phyloP scores from a whole-genome alignment of 306 rosid species.

The Dryas alaskensis region DNA sequence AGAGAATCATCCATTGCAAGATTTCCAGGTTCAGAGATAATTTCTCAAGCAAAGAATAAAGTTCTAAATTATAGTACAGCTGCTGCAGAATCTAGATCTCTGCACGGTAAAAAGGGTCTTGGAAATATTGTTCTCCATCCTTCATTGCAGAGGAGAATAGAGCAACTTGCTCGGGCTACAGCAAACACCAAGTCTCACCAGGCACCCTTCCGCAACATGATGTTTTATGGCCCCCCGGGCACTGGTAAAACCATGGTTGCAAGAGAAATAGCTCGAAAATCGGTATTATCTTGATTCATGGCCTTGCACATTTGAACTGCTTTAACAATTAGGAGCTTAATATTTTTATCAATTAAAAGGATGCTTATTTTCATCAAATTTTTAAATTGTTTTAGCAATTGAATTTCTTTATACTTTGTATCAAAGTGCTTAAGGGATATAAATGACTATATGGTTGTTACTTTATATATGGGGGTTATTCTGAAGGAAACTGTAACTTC shows the following conservation, averaged over 20 bases:
- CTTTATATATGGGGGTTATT: neutral
- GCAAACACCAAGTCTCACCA: constrained; percentile 89
- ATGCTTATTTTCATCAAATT: neutral
- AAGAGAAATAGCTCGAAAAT: constrained; percentile 89
- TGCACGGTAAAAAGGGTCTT: constrained; percentile 55
- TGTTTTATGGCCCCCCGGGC: constrained; percentile 97
- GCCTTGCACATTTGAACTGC: neutral
- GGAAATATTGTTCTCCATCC: constrained; percentile 88
- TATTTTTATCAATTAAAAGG: neutral
- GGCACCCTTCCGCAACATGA: constrained; percentile 97
- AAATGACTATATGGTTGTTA: neutral
- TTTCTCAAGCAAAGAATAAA: constrained; percentile 64
- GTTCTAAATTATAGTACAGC: constrained; percentile 43
- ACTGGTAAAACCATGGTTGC: constrained; percentile 99
- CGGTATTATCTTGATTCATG: constrained; percentile 44
- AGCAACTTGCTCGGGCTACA: constrained; percentile 89
- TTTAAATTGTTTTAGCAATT: neutral
- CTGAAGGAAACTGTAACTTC: constrained; percentile 3
- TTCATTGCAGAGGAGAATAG: constrained; percentile 76
- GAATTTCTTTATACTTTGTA: neutral
- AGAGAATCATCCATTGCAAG: constrained; percentile 90
- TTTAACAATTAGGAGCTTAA: neutral
- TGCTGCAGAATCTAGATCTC: constrained; percentile 42
- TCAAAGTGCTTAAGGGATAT: neutral
- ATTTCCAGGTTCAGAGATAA: constrained; percentile 75